Evolutionary conservation across 805 yeast species (phyloP).

Genomic region (Saturnispora saitoi): DNA sequence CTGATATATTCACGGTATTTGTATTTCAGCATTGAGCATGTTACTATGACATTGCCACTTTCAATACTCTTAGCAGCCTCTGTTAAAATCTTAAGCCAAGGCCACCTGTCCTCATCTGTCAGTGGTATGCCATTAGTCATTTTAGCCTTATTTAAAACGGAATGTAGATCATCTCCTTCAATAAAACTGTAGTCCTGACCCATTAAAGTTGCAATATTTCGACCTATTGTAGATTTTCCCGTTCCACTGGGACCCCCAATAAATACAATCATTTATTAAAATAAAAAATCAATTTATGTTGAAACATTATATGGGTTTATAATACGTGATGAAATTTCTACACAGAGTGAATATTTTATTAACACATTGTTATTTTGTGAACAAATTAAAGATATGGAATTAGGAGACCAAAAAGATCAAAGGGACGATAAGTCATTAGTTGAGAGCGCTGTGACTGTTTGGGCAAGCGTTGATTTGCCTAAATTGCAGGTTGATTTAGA

Average conservation of each 20-base stretch:
- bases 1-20: conserved; percentile 60
- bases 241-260: conserved; percentile 97
- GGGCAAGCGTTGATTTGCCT: conserved; percentile 70
- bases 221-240: conserved; percentile 80
- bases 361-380: neutral
- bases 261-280: conserved; percentile 28
- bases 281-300: neutral
- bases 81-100: conserved; percentile 62
- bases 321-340: neutral
- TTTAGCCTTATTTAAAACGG: conserved; percentile 59
- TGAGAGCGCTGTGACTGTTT: conserved; percentile 25
- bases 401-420: neutral
- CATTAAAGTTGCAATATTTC: conserved; percentile 37
- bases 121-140: conserved; percentile 79
- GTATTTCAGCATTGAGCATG: conserved; percentile 81
- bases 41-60: conserved; percentile 39
- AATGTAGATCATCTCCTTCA: conserved; percentile 85
- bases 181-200: conserved; percentile 32
- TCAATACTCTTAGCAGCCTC: conserved; percentile 31
- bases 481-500: conserved; percentile 66
- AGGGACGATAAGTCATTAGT: neutral
- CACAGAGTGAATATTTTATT: neutral
- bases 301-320: neutral
- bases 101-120: conserved; percentile 87
- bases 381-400: neutral